Percentiles rank a stretch among this genome's conserved stretches.
Evolutionary conservation across 352 stramenopile species (phyloP).

Genomic region (Globisporangium polare): DNA sequence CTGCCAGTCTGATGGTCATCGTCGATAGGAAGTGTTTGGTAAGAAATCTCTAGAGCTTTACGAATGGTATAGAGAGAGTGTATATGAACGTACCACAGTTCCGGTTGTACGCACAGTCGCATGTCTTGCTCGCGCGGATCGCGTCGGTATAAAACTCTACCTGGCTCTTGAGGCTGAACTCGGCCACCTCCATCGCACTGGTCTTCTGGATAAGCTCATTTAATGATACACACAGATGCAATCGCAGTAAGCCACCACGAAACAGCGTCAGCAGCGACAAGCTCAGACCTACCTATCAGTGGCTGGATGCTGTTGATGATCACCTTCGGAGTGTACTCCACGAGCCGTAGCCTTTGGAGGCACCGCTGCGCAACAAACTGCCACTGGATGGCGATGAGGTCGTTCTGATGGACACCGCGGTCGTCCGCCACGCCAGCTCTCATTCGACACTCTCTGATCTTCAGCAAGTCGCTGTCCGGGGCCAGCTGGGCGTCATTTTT

Average conservation of each 20-base stretch:
- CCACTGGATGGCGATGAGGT: conserved; percentile 40
- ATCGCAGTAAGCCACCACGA: neutral
- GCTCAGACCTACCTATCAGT: conserved; percentile 22
- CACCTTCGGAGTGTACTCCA: conserved; percentile 28
- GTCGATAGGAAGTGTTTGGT: no score
- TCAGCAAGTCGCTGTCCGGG: conserved; percentile 27
- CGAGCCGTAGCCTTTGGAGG: conserved; percentile 37
- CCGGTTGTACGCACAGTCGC: conserved; percentile 48
- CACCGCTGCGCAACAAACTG: conserved; percentile 40
- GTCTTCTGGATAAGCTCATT: conserved; percentile 36
- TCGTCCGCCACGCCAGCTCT: conserved; percentile 43
- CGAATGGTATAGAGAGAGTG: neutral
- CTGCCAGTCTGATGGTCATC: conserved; percentile 35
- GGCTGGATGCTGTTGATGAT: conserved; percentile 33
- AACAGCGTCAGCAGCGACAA: neutral
- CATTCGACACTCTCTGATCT: conserved; percentile 51
- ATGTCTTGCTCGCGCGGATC: conserved; percentile 47
- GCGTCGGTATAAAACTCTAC: conserved; percentile 57
- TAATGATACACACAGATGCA: conserved; percentile 1
- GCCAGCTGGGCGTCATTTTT: conserved; percentile 30
- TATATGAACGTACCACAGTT: conserved; percentile 43
- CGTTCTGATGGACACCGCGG: conserved; percentile 35
- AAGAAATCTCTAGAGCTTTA: neutral
- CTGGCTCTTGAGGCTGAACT: conserved; percentile 51
- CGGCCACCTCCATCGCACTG: conserved; percentile 40